Evolutionary conservation across 495 filamentous ascomycete species (phyloP).

Genomic region (Penicillium bovifimosum): DNA sequence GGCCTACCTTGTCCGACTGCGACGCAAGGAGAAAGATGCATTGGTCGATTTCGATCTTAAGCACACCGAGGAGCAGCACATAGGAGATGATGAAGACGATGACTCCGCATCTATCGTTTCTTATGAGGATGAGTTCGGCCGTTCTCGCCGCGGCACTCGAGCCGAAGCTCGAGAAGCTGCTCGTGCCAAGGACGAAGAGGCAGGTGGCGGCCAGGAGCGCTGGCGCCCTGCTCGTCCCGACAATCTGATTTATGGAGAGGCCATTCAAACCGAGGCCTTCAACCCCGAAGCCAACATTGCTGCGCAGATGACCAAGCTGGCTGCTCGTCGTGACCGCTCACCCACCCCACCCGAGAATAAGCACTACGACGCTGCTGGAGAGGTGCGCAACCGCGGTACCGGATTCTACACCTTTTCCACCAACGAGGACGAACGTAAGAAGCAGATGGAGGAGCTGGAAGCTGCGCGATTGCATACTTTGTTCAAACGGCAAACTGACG

Average conservation of each 20-base stretch:
- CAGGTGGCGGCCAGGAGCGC: slow-evolving; percentile 33
- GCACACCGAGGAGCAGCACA: slow-evolving; percentile 61
- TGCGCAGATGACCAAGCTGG: slow-evolving; percentile 64
- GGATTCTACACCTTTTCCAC: slow-evolving; percentile 84
- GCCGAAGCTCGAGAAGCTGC: slow-evolving; percentile 55
- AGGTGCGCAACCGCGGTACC: slow-evolving; percentile 80
- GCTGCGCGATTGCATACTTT: slow-evolving; percentile 64
- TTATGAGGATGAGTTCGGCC: slow-evolving; percentile 86
- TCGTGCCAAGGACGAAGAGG: slow-evolving; percentile 40
- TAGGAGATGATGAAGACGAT: slow-evolving; percentile 32
- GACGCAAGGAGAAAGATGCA: slow-evolving; percentile 43
- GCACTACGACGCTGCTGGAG: slow-evolving; percentile 80
- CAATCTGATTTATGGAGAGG: slow-evolving; percentile 76
- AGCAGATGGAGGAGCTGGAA: slow-evolving; percentile 73
- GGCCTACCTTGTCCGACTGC: slow-evolving; percentile 27
- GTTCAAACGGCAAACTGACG: slow-evolving; percentile 49
- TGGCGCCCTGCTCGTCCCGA: slow-evolving; percentile 59
- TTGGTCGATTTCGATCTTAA: slow-evolving; percentile 93
- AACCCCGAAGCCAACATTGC: slow-evolving; percentile 56
- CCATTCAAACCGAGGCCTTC: slow-evolving; percentile 77
- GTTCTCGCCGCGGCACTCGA: slow-evolving; percentile 60
- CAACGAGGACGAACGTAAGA: slow-evolving; percentile 56
- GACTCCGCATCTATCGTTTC: slow-evolving; percentile 62
- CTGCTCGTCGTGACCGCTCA: slow-evolving; percentile 65
- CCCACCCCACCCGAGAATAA: slow-evolving; percentile 67